phyloP scores from a whole-genome alignment of 2,329 filamentous ascomycete species.

The Talaromyces rugulosus region DNA sequence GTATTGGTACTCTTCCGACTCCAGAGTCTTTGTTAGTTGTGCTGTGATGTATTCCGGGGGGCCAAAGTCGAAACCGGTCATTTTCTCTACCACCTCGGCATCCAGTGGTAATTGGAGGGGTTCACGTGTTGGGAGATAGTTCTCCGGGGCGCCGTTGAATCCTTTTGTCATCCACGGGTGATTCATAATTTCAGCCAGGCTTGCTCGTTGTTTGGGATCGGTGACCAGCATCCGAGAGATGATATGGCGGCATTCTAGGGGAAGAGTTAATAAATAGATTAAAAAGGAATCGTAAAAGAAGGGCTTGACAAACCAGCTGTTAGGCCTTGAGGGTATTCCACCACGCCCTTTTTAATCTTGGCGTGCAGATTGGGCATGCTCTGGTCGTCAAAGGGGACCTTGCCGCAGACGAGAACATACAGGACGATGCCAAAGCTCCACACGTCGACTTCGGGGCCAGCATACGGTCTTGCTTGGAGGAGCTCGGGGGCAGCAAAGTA shows the following conservation, averaged over 20 bases:
- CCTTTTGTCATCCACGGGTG: conserved; percentile 97
- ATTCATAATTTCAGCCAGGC: conserved; percentile 83
- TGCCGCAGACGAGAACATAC: conserved; percentile 94
- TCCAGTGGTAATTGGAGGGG: conserved; percentile 83
- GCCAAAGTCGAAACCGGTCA: conserved; percentile 98
- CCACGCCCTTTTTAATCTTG: conserved; percentile 95
- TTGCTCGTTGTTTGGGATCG: conserved; percentile 81
- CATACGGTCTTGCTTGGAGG: conserved; percentile 89
- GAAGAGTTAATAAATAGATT: conserved; percentile 31
- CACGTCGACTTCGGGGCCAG: conserved; percentile 91
- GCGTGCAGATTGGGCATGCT: conserved; percentile 98
- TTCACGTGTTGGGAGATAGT: conserved; percentile 77
- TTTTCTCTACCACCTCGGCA: conserved; percentile 75
- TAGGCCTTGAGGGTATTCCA: conserved; percentile 93
- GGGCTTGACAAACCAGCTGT: conserved; percentile 65
- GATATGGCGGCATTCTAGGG: conserved; percentile 81
- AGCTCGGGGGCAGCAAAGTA: conserved; percentile 97
- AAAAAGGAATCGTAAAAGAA: conserved; percentile 4
- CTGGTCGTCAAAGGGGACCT: conserved; percentile 97
- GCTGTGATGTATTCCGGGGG: conserved; percentile 74
- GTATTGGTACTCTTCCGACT: conserved; percentile 89
- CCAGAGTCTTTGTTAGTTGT: conserved; percentile 79
- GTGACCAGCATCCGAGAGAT: conserved; percentile 95
- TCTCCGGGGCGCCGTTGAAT: conserved; percentile 80
- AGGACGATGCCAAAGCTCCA: conserved; percentile 99